Evolutionary conservation across 1,284 basidiomycete species (phyloP).

Genomic region (Tetrapyrgos nigripes): DNA sequence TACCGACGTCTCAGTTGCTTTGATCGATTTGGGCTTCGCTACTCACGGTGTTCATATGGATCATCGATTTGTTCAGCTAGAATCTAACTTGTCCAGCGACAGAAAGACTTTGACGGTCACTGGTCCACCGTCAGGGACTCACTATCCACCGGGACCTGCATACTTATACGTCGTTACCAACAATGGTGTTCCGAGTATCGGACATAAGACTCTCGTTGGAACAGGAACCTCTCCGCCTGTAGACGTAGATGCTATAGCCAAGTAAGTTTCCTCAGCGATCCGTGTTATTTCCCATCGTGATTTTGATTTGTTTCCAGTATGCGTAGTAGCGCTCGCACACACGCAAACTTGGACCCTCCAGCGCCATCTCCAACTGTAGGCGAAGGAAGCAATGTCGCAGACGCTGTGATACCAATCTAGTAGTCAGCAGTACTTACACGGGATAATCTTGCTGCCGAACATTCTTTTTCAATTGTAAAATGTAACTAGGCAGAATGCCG

Average conservation of each 20-base stretch:
- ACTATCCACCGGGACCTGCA: slow-evolving; percentile 63
- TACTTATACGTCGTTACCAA: slow-evolving; percentile 61
- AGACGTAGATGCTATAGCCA: slow-evolving; percentile 21
- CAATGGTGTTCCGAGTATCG: slow-evolving; percentile 35
- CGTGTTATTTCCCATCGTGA: no score
- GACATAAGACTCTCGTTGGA: slow-evolving; percentile 22
- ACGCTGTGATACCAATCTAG: no score
- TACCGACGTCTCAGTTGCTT: slow-evolving; percentile 36
- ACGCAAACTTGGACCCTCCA: no score
- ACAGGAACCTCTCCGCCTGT: slow-evolving; percentile 20
- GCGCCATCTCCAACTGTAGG: no score
- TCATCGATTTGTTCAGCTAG: slow-evolving; percentile 53
- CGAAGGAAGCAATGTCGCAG: no score
- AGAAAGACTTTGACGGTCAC: slow-evolving; percentile 40
- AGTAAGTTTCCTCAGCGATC: no score
- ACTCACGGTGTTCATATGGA: slow-evolving; percentile 59
- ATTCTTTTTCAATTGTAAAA: no score
- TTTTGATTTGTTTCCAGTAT: no score
- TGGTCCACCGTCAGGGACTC: slow-evolving; percentile 46
- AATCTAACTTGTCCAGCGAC: slow-evolving; percentile 31
- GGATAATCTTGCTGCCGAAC: no score
- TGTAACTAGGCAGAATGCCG: no score
- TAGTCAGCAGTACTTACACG: no score
- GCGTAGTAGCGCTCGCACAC: no score
- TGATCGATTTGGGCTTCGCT: slow-evolving; percentile 59